These are phyloP conservation scores for Penicillium lagena DNA, from an alignment of 495 filamentous ascomycete species.

Conservation along the genomic window DNA sequence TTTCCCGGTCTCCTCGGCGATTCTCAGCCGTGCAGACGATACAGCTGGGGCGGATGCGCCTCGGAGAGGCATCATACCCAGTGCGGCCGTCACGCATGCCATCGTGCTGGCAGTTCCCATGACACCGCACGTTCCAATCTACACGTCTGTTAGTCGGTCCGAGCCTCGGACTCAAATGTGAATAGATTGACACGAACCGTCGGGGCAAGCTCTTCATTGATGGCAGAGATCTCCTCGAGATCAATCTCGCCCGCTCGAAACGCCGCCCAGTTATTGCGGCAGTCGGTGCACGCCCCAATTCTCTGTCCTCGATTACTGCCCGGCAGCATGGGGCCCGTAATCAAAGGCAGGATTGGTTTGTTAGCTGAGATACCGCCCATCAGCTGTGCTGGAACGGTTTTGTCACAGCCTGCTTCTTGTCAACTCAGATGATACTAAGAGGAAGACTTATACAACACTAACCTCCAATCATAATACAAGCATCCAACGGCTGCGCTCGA, in stretches of 20 bases:
- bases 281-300: conserved; percentile 63
- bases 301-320: conserved; percentile 51
- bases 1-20: conserved; percentile 57
- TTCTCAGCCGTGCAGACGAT: conserved; percentile 54
- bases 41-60: conserved; percentile 59
- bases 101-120: conserved; percentile 69
- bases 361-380: conserved; percentile 68
- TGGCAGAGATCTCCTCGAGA: conserved; percentile 56
- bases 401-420: conserved; percentile 49
- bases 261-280: conserved; percentile 60
- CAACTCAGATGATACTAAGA: not conserved
- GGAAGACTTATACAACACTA: conserved; percentile 3
- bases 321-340: conserved; percentile 64
- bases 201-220: conserved; percentile 64
- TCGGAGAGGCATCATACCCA: conserved; percentile 59
- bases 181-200: conserved; percentile 36
- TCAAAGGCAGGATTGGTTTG: conserved; percentile 55
- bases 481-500: conserved; percentile 56
- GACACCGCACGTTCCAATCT: conserved; percentile 62
- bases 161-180: not conserved
- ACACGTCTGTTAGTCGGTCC: not conserved
- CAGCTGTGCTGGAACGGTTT: conserved; percentile 61
- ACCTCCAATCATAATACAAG: conserved; percentile 60
- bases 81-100: conserved; percentile 56
- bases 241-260: conserved; percentile 54